Base-by-base conservation (phyloP, 768 basidiomycete species). In the Mycena floridula region DNA sequence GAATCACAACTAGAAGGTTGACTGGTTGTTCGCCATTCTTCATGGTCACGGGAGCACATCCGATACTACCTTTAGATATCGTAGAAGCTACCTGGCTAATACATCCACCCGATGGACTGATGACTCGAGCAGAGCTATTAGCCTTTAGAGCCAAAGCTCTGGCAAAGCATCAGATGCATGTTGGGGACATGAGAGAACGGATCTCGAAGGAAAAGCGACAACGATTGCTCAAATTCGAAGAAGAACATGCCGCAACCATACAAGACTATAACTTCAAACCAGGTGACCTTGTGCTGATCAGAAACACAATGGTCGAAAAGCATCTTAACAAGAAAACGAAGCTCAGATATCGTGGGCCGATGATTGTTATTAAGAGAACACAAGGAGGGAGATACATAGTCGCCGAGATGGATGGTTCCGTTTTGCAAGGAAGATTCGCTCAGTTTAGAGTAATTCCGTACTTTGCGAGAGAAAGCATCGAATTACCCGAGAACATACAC, bases 211-310 rank as follows among this genome's bases (percentile, higher is more conserved):
- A 35, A 3, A 35, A 35, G 32, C 13, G 32, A 35, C 32, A 15
- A 15, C 18, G 38, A 4, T n/a, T 18, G 3, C 3, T 24, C n/a
- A 24, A 24, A 16, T 23, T 16, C 16, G 12, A 22, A 24, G 21
- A 21, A 24, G 2, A 36, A 41, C 1, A 51, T 60, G 28, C 18
- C n/a, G n/a, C n/a, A n/a, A n/a, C n/a, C n/a, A 18, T 18, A 40
- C 23, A 24, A 24, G 3, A 40, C n/a, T n/a, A n/a, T n/a, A 40
- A 40, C 8, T 40, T 40, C 21, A 40, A 40, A 5, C 23, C 23
- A 13, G 18, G 38, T n/a, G 4, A 40, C 21, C 16, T 18, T 2
- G 8, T 40, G 3, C 32, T 35, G 13, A 18, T 35, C 7, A 3
- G 32, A 7, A 35, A 35, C 32, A 15, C 32, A 3, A 18, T 18